Evolutionary conservation across 2,329 filamentous ascomycete species (phyloP), one percentile per base, ranked within the genome.

Genomic region (Aspergillus clavatus): DNA sequence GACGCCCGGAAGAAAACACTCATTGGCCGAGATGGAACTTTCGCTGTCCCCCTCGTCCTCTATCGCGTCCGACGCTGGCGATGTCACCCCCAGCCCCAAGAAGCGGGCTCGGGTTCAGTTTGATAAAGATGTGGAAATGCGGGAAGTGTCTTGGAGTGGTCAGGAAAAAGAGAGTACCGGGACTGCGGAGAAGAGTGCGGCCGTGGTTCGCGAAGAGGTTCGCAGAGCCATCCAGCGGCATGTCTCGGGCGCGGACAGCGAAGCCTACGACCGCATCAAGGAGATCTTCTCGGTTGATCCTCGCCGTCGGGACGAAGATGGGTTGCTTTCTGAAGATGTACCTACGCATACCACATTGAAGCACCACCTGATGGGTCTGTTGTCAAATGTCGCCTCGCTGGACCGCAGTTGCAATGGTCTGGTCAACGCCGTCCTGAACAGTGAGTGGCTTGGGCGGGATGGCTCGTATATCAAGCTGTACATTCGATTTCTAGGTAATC

Each of bases 401-500:
- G 72, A 78, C 53, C 73, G 75, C 46, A 74, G 72, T 42, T 83
- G 79, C 63, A 74, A 73, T 41, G 75, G 77, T 33, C 65, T 84
- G 10, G 79, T 83, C 27, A 70, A 78, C 49, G 75, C 79, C 7
- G 68, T 82, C 7, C 63, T 84, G 47, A 71, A 76, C 50, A 78
- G 78, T 49, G 72, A 77, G 56, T 84, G 81, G 81, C 67, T 83
- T 28, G 79, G 78, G 36, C 73, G 81, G 46, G 79, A 83, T 50
- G 78, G 81, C 47, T 66, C 70, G 14, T 84, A 82, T 57, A 72
- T 80, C 38, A 72, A 72, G 47, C 63, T 78, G 5, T 84, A 77
- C 62, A 71, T 76, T 43, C 68, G 75, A 31, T 78, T 83, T 47
- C 58, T 84, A 40, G 75, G 75, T 21, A 77, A 76, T 40, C 72